Base-by-base conservation (phyloP, 495 filamentous ascomycete genomes). In the Aspergillus mulundensis region DNA sequence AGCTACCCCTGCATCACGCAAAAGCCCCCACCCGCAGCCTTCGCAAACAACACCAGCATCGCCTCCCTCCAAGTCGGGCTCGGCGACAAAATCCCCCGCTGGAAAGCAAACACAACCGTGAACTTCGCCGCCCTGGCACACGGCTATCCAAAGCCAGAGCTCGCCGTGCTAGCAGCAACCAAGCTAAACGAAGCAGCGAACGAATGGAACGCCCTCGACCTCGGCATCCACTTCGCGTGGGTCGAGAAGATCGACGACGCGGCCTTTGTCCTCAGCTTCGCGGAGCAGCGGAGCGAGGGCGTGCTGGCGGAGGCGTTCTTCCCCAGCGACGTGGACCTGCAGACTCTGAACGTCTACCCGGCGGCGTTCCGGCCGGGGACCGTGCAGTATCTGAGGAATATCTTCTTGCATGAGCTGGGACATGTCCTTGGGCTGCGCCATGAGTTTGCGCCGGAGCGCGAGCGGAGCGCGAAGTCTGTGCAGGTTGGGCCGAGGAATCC, bases 401-500 rank as follows among this genome's bases (percentile, higher is more conserved):
- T 59, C 39, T 59, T 59, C 24, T n/a, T 54, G 16, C 56, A 59
- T 25, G 56, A 59, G 50, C 32, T 59, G 5, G 56, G 56, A 15
- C 56, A 59, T 18, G 49, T 59, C 19, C 25, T 59, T 8, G 56
- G 56, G 5, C 43, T 59, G 16, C 40, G 56, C 11, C 56, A 59
- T 30, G 56, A 59, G 32, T 56, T 57, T 41, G 56, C 56, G n/a
- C 41, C 50, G 2, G 28, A 44, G 30, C 19, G 10, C 1, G 38
- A 54, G 23, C 40, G 40, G 3, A 19, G 15, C 14, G 30, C 7
- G 23, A 52, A 50, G 18, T 32, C 10, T 15, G 36, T 59, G 8
- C 36, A 24, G 30, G 25, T 59, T 21, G 56, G 56, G 8, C 28
- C 32, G 11, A 16, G 50, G 11, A 56, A 59, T 28, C 50, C 38